These are phyloP conservation scores for Pouteria campechiana DNA, from an alignment of 179 eudicot species.

Conservation along the genomic window DNA sequence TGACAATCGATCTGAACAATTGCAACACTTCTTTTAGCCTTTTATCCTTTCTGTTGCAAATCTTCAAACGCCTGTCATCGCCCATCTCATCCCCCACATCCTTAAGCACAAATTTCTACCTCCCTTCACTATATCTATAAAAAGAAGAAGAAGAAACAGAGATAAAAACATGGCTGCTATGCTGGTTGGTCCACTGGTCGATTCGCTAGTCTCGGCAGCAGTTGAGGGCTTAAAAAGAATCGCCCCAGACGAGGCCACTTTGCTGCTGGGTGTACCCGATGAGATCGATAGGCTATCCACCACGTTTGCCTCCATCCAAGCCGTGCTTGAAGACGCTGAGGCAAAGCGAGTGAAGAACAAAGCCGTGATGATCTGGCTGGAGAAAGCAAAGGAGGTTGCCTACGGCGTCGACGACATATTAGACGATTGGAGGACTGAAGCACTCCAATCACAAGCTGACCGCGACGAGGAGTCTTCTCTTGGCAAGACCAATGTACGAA, in stretches of 20 bases:
- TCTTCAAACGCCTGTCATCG: too few relatives aligned
- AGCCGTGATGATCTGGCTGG: conserved; percentile 16
- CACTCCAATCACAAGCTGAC: background rate
- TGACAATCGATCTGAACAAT: too few relatives aligned
- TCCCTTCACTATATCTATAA: too few relatives aligned
- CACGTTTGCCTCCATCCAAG: conserved; percentile 5
- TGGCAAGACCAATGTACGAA: conserved; percentile 3
- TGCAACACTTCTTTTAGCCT: too few relatives aligned
- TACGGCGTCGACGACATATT: conserved; percentile 22
- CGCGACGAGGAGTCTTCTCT: background rate
- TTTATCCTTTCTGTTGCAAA: too few relatives aligned
- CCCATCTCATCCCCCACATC: too few relatives aligned
- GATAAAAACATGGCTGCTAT: conserved; percentile 1
- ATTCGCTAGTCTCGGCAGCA: background rate
- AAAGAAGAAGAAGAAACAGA: too few relatives aligned
- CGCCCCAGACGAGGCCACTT: conserved; percentile 9
- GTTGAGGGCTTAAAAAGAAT: conserved; percentile 8
- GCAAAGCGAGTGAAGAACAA: conserved; percentile 9
- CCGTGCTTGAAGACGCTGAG: conserved; percentile 16
- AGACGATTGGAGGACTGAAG: conserved; percentile 16
- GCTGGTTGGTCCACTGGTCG: background rate
- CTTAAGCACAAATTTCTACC: too few relatives aligned
- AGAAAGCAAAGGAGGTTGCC: conserved; percentile 10
- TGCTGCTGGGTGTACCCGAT: conserved; percentile 6
- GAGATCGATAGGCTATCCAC: conserved; percentile 8